These are phyloP conservation scores for Paraphysoderma sedebokerense DNA, from an alignment of 371 early-diverging fungal genomes.

Conservation along the genomic window DNA sequence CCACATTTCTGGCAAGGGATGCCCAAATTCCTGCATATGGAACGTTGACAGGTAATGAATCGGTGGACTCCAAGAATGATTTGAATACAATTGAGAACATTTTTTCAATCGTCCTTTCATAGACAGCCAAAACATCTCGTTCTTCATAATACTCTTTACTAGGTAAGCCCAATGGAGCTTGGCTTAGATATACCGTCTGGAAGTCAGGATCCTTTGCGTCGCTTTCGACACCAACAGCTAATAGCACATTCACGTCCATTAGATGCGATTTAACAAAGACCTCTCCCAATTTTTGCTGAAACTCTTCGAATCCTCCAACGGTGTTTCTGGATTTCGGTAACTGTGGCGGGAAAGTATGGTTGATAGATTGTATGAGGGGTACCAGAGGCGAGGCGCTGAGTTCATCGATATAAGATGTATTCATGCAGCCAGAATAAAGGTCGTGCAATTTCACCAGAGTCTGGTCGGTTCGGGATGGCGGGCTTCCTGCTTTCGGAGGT, in stretches of 20 bases:
- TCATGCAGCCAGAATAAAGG: slow-evolving; percentile 35
- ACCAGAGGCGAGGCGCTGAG: slow-evolving; percentile 24
- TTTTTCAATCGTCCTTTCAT: slow-evolving; percentile 13
- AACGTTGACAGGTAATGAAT: not conserved
- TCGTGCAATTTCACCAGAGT: slow-evolving; percentile 15
- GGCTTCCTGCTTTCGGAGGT: not conserved
- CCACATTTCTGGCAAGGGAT: slow-evolving; percentile 12
- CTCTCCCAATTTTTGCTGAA: slow-evolving; percentile 3
- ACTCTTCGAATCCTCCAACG: too few species aligned
- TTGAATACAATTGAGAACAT: slow-evolving; percentile 10
- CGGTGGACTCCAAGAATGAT: not conserved
- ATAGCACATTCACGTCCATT: slow-evolving; percentile 10
- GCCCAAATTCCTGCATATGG: not conserved
- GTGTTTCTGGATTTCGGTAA: not conserved
- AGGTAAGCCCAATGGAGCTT: slow-evolving; percentile 33
- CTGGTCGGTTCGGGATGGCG: slow-evolving; percentile 8
- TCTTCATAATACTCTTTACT: slow-evolving; percentile 37
- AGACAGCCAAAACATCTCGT: slow-evolving; percentile 12
- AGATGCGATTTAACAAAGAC: slow-evolving; percentile 2
- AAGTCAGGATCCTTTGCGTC: slow-evolving; percentile 28
- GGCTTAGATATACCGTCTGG: slow-evolving; percentile 19
- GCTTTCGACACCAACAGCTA: slow-evolving; percentile 12
- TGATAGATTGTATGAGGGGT: slow-evolving; percentile 18
- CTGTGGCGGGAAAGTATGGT: slow-evolving; percentile 10
- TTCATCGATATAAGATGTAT: slow-evolving; percentile 23